Evolutionary conservation across 768 basidiomycete genomes (phyloP).

Genomic region (Auriscalpium microsporum): DNA sequence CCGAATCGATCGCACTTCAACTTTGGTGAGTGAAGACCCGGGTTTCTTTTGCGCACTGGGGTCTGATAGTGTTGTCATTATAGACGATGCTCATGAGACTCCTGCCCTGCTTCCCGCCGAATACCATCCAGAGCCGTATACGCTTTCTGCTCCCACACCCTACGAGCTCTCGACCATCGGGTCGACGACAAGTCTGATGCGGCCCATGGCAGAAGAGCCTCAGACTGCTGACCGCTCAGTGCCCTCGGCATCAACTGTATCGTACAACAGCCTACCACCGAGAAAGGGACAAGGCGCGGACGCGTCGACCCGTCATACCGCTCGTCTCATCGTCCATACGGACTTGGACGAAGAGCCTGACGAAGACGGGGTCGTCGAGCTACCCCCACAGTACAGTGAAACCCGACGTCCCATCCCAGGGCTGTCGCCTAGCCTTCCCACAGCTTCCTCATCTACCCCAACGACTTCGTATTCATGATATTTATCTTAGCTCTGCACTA

Average conservation of each 20-base stretch:
- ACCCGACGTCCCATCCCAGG: constrained; percentile 25
- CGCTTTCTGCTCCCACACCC: not conserved
- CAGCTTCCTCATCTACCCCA: not conserved
- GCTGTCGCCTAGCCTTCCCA: not conserved
- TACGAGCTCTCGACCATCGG: not conserved
- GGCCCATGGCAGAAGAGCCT: not conserved
- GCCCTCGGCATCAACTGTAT: not conserved
- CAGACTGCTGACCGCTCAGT: no score
- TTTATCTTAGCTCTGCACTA: no score
- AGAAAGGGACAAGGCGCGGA: not conserved
- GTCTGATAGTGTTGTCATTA: not conserved
- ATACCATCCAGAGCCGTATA: not conserved
- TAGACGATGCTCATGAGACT: not conserved
- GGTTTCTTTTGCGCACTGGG: not conserved
- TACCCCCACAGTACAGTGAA: constrained; percentile 69
- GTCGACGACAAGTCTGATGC: not conserved
- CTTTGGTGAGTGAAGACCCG: not conserved
- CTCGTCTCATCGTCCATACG: constrained; percentile 42
- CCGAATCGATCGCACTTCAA: not conserved
- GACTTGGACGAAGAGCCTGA: constrained; percentile 55
- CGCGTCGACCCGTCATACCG: not conserved
- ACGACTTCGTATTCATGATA: not conserved
- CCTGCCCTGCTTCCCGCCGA: not conserved
- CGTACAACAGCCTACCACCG: not conserved
- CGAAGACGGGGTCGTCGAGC: constrained; percentile 51